Evolutionary conservation across 2,329 filamentous ascomycete species (phyloP).

Genomic region (Aureobasidium musti): DNA sequence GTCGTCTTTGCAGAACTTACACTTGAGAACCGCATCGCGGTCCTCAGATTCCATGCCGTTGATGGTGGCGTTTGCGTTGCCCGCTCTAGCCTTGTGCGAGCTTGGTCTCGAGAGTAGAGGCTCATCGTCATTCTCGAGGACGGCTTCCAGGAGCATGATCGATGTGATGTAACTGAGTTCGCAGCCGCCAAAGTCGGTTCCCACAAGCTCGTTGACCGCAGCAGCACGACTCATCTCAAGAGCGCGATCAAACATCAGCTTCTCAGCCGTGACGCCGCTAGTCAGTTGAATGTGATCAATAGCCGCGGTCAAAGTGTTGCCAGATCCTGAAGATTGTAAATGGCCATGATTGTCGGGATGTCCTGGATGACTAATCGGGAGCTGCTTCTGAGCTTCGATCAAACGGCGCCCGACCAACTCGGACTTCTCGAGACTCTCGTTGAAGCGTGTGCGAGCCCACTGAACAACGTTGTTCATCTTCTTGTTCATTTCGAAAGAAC

Average conservation of each 20-base stretch:
- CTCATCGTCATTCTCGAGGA: constrained; percentile 78
- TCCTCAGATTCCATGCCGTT: constrained; percentile 67
- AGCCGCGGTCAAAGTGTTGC: constrained; percentile 62
- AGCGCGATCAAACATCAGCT: constrained; percentile 96
- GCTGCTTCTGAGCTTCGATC: constrained; percentile 77
- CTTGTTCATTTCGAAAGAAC: constrained; percentile 54
- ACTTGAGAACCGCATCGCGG: constrained; percentile 69
- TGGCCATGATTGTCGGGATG: constrained; percentile 77
- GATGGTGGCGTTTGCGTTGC: constrained; percentile 48
- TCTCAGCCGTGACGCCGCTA: constrained; percentile 88
- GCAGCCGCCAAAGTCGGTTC: constrained; percentile 56
- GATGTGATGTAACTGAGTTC: constrained; percentile 93
- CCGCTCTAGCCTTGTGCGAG: constrained; percentile 50
- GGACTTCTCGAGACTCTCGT: constrained; percentile 94
- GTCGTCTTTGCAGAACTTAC: constrained; percentile 52
- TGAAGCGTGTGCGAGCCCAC: constrained; percentile 92
- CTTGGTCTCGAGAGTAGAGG: constrained; percentile 47
- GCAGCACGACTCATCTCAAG: constrained; percentile 95
- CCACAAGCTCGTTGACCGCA: constrained; percentile 93
- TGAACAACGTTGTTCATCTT: constrained; percentile 93
- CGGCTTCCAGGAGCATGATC: constrained; percentile 91
- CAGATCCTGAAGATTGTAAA: constrained; percentile 52
- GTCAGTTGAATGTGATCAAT: constrained; percentile 81
- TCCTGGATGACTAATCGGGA: constrained; percentile 81
- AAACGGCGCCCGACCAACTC: constrained; percentile 90